Base-by-base conservation (phyloP, 805 yeast species). In the Candida silvicultrix region DNA sequence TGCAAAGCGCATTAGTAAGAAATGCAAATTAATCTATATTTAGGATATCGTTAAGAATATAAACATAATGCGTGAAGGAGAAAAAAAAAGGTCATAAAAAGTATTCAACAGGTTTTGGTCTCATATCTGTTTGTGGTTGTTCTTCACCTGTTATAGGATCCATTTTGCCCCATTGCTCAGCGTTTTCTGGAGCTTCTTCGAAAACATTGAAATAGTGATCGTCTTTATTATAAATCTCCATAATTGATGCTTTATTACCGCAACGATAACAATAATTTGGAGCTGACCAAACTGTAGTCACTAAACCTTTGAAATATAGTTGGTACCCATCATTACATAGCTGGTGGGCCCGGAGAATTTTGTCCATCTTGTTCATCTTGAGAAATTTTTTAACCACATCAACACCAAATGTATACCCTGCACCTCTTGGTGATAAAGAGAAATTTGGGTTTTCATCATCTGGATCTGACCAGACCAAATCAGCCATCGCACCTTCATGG, bases 401-500 rank as follows among this genome's bases (percentile, higher is more conserved):
- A 37, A 80, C 71, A 18, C 99, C 99, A 71, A 94, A 94, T 20
- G 94, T 87, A 64, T 92, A 94, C 5, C 99, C 99, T 1, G 99
- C 99, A 37, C 99, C 99, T 57, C 99, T 68, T 1, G 99, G 96
- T 28, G 90, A 81, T 19, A 94, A 76, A 53, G 90, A 83, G 64
- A 94, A 94, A 58, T 89, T 96, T 16, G 53, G 49, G 38, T 71
- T 72, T 46, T 85, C 87, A 29, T 86, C 85, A 64, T 95, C 98
- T 0, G 99, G 99, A 60, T 94, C 99, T 20, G 94, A 83, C 99
- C 99, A 94, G 18, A 94, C 98, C 43, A 94, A 70, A 64, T 94
- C 99, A 1, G 99, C 99, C 97, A 94, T 94, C 15, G 97, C 96
- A 0, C 99, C 99, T 63, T 94, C 99, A 56, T 95, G 99, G 0